Evolutionary conservation across 768 basidiomycete genomes (phyloP), one percentile per base, ranked within the genome.

Genomic region (Macrocybe gigantea): DNA sequence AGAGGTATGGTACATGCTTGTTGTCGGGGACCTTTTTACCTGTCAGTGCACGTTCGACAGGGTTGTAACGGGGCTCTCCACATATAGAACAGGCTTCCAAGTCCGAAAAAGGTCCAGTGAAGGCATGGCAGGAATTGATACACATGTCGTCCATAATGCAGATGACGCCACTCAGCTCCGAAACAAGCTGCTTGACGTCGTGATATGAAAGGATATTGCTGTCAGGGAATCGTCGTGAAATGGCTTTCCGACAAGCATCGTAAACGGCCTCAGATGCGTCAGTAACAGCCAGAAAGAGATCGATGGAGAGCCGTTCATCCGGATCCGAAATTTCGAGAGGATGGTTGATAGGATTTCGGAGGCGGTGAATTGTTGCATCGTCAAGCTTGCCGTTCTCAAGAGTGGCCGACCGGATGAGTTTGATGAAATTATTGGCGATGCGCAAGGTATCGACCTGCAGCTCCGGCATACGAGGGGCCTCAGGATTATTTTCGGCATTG

Each of bases 1-100:
- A 75, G 38, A 0, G 63, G 71, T 15, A 76, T 64, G 0, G 72
- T 76, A 5, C 45, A 47, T 29, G 67, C 67, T 11, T 66, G 56
- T 10, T 66, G 55, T 0, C 60, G 56, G 0, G 72, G 55, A 66
- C 44, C 15, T 51, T 51, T 45, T 64, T 64, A 2, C 47, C 30
- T 4, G 47, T 13, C 33, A 5, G 11, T 35, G 30, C 44, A 49
- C 32, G 13, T 45, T 7, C 12, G 15, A 32, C 43, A 33, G 6
- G 41, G 37, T 68, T 52, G 51, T 64, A 73, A 0, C 53, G 54
- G 1, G 66, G 56, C 33, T 68, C 56, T 0, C 44, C 39, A 49
- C 74, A 77, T 0, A 50, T 13, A 0, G 54, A 54, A 45, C 74
- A 78, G 0, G 13, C 3, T 0, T 68, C 56, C 0, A 64, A 47